Conservation (phyloP, 176 grass and related monocot species). For the Canna indica region DNA sequence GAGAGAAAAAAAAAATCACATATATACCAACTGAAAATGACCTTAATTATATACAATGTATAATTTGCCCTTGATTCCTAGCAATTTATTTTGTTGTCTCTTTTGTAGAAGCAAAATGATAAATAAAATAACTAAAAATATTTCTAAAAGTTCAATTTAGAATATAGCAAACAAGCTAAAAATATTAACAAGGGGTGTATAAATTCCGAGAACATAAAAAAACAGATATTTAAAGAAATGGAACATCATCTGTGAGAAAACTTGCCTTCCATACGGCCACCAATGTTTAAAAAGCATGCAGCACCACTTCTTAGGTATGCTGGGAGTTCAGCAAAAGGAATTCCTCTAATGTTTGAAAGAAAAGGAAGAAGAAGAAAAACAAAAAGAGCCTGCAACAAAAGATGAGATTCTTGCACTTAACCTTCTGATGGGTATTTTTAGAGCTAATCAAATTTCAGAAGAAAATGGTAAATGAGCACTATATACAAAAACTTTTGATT, state of each 20-base stretch:
- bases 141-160: not conserved
- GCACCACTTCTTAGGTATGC: conserved; percentile 62
- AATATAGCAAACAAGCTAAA: not conserved
- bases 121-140: not conserved
- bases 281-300: conserved; percentile 84
- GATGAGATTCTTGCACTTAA: conserved; percentile 25
- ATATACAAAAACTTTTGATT: not conserved
- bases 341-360: conserved; percentile 83
- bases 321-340: conserved; percentile 65
- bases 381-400: conserved; percentile 70
- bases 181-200: not conserved
- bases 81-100: not conserved
- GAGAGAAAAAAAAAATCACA: no score
- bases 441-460: not conserved
- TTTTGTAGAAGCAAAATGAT: not conserved
- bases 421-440: conserved; percentile 3
- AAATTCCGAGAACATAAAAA: not conserved
- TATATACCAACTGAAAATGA: no score
- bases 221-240: not conserved
- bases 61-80: no score
- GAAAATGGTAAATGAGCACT: not conserved
- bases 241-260: not conserved
- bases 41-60: no score
- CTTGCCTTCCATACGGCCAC: conserved; percentile 51
- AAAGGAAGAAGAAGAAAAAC: conserved; percentile 78